Base-by-base conservation (phyloP, 306 rosid species). In the Prunus salicina region DNA sequence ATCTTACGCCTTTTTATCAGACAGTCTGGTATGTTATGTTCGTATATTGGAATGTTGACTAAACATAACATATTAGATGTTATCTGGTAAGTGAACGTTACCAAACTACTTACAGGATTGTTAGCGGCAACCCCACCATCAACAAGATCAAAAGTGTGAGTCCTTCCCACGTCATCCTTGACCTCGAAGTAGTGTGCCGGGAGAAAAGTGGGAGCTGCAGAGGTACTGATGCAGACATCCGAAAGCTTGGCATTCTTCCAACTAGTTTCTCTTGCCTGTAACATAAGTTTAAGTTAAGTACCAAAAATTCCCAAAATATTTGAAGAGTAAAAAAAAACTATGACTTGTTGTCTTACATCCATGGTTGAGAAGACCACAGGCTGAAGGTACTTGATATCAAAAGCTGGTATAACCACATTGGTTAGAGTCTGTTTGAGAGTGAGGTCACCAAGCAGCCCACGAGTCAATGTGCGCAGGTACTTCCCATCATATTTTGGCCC, bases 401-500 rank as follows among this genome's bases (percentile, higher is more conserved):
- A 86, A 13, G 82, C 50, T 9, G 88, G 87, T 25, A 86, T 76
- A n/a, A 86, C 61, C 6, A 86, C 81, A 34, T 81, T 69, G 15
- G 84, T 60, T 20, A 86, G 65, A 18, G 86, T 81, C 18, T 86
- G 74, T 8, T 73, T 86, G 68, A 86, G 27, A 63, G 84, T 83
- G 38, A 86, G 76, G 1, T 78, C 68, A 9, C 89, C 89, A 6
- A 86, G 78, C 24, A 83, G 47, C 22, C 30, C 61, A 2, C 58
- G 72, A 7, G 25, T 53, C 62, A 86, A 12, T 3, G 53, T 20
- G 15, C 71, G 82, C 12, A 84, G 79, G 66, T 79, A 66, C 57
- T 73, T 73, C 19, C 90, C 87, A 28, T 81, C 86, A 27, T 86
- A 86, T 28, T 76, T 86, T 0, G 90, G 88, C 25, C 90, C 90